These are phyloP conservation scores for Elsinoe necatrix DNA, from an alignment of 2,329 filamentous ascomycete genomes.

Conservation along the genomic window DNA sequence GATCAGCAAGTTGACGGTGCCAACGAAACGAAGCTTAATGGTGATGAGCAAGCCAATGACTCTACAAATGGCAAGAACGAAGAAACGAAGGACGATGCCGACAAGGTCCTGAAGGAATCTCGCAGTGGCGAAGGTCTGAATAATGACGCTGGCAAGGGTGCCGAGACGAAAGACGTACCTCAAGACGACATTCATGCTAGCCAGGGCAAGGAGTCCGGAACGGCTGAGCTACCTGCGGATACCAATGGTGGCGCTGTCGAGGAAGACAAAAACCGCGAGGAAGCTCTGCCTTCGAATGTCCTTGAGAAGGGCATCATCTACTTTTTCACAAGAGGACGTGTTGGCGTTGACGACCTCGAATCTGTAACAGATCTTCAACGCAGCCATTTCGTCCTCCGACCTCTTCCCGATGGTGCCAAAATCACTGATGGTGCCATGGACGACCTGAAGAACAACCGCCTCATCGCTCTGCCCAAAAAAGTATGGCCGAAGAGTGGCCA, in stretches of 20 bases:
- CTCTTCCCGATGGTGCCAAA: conserved; percentile 60
- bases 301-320: conserved; percentile 86
- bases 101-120: conserved; percentile 21
- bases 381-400: conserved; percentile 70
- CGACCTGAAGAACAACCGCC: conserved; percentile 54
- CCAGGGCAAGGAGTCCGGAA: background rate
- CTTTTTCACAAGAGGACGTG: conserved; percentile 77
- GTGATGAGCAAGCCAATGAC: conserved; percentile 17
- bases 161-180: conserved; percentile 10
- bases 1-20: conserved; percentile 12
- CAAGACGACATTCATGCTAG: conserved; percentile 18
- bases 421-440: conserved; percentile 51
- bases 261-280: conserved; percentile 43
- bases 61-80: conserved; percentile 21
- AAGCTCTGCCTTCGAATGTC: conserved; percentile 51
- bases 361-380: conserved; percentile 65
- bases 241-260: conserved; percentile 35
- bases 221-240: background rate
- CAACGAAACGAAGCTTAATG: conserved; percentile 16
- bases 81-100: conserved; percentile 22
- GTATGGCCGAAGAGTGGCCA: conserved; percentile 58
- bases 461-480: conserved; percentile 79
- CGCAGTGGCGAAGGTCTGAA: conserved; percentile 20
- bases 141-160: conserved; percentile 16
- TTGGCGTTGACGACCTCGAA: conserved; percentile 62